These are phyloP conservation scores for Trapa incisa DNA, from an alignment of 345 rosid species.

Conservation along the genomic window DNA sequence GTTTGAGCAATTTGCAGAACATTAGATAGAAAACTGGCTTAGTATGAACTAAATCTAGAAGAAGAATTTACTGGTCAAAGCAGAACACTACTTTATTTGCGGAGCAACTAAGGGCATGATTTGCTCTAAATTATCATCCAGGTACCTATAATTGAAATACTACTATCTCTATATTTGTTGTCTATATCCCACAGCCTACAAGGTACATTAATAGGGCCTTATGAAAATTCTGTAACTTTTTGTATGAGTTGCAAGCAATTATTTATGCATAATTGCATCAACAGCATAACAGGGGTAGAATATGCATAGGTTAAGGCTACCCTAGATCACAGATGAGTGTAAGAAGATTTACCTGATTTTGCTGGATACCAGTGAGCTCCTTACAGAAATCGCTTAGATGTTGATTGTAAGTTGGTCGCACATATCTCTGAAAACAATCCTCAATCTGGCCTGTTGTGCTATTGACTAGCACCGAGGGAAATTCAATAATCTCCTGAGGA, in stretches of 20 bases:
- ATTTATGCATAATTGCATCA: background rate
- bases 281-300: background rate
- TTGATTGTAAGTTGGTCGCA: constrained; percentile 39
- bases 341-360: constrained; percentile 24
- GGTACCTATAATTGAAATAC: background rate
- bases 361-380: constrained; percentile 43
- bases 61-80: background rate
- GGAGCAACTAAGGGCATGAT: background rate
- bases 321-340: no score
- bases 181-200: background rate
- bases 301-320: no score
- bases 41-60: background rate
- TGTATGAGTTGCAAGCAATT: background rate
- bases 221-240: background rate
- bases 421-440: constrained; percentile 38
- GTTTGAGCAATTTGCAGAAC: background rate
- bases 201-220: background rate
- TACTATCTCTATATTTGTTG: background rate
- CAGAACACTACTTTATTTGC: background rate
- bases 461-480: constrained; percentile 38
- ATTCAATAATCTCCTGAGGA: constrained; percentile 46
- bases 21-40: background rate
- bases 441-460: constrained; percentile 35
- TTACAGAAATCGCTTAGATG: constrained; percentile 37
- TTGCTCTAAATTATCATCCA: background rate